Conservation (phyloP, 2,329 filamentous ascomycete genomes). For the Trichophyton schoenleinii region DNA sequence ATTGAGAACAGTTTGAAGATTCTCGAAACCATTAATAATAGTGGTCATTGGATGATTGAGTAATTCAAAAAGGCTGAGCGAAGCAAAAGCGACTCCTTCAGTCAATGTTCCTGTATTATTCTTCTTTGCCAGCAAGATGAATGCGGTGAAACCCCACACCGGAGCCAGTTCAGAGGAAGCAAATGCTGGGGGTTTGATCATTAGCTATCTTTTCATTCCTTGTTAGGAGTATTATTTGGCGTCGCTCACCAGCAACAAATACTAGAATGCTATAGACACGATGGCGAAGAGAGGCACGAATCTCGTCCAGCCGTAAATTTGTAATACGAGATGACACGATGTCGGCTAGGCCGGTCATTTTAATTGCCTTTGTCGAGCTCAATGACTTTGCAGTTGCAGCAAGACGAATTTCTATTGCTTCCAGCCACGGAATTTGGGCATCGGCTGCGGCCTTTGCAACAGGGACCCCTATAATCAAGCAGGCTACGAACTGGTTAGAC, state of each 20-base stretch:
- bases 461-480: neutral
- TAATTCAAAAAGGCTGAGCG: conserved; percentile 1
- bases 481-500: neutral
- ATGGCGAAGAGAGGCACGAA: conserved; percentile 2
- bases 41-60: neutral
- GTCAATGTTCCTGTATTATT: conserved; percentile 1
- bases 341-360: neutral
- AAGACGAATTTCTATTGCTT: neutral
- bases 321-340: neutral
- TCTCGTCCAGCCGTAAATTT: neutral
- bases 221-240: neutral
- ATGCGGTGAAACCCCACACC: neutral
- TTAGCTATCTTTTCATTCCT: neutral
- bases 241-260: neutral
- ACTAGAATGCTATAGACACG: neutral
- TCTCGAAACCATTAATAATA: neutral
- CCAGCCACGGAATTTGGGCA: conserved; percentile 2
- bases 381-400: neutral
- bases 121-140: neutral
- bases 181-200: neutral
- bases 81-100: neutral
- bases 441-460: neutral
- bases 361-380: neutral
- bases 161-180: neutral
- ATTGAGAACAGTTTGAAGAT: neutral